These are phyloP conservation scores for Citrus glauca DNA, from an alignment of 345 rosid species.

Conservation along the genomic window DNA sequence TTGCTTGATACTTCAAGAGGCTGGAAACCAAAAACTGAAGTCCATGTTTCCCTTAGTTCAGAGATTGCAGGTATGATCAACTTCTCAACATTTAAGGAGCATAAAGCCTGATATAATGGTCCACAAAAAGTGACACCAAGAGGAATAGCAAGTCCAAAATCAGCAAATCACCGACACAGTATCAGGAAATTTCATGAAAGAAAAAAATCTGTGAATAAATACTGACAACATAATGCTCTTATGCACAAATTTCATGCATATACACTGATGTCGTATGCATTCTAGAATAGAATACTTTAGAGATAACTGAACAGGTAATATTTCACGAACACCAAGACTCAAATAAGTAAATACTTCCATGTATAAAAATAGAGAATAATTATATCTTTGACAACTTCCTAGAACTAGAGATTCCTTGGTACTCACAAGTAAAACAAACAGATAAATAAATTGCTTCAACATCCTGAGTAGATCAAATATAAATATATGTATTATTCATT, in stretches of 20 bases:
- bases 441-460: not conserved
- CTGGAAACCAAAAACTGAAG: constrained; percentile 74
- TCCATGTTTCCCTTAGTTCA: constrained; percentile 86
- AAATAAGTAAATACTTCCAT: not conserved
- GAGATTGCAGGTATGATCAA: constrained; percentile 92
- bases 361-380: not conserved
- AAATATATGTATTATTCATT: not conserved
- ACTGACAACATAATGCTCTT: not conserved
- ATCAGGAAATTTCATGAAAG: not conserved
- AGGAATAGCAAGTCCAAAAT: not conserved
- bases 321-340: not conserved
- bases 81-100: constrained; percentile 64
- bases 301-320: not conserved
- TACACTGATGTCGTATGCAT: not conserved
- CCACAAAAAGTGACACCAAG: not conserved
- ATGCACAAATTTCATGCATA: not conserved
- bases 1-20: constrained; percentile 43
- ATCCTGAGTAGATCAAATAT: not conserved
- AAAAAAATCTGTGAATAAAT: not conserved
- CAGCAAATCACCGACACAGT: not conserved
- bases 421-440: not conserved
- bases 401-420: not conserved
- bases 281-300: not conserved
- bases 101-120: constrained; percentile 53
- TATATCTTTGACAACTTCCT: not conserved